Evolutionary conservation across 2,329 filamentous ascomycete species (phyloP).

Genomic region (Cordyceps cicadae): DNA sequence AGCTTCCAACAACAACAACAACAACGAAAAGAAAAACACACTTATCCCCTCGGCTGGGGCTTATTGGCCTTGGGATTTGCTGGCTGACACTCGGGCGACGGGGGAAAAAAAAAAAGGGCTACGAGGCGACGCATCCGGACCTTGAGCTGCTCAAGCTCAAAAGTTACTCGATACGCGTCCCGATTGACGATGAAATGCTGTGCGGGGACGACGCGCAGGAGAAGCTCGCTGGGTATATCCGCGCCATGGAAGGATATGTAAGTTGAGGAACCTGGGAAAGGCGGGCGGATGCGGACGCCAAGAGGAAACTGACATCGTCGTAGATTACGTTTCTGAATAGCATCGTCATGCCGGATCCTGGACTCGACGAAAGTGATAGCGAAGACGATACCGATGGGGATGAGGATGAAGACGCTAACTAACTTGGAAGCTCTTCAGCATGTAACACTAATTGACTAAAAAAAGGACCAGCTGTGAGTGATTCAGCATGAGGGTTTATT

Average conservation of each 20-base stretch:
- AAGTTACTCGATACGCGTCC: slow-evolving; percentile 66
- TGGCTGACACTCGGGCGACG: background rate
- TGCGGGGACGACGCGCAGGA: slow-evolving; percentile 54
- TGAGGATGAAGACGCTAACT: slow-evolving; percentile 1
- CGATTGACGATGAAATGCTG: slow-evolving; percentile 58
- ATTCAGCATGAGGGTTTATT: background rate
- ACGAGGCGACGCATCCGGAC: slow-evolving; percentile 63
- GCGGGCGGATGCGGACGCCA: too few species aligned
- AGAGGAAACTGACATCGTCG: background rate
- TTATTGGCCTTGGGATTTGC: background rate
- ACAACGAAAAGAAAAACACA: too few species aligned
- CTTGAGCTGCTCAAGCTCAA: slow-evolving; percentile 73
- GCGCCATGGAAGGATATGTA: slow-evolving; percentile 70
- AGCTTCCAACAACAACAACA: slow-evolving; percentile 4
- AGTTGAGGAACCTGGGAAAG: slow-evolving; percentile 28
- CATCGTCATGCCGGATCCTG: slow-evolving; percentile 63
- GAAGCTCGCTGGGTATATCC: slow-evolving; percentile 55
- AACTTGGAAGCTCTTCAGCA: background rate
- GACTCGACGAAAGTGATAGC: slow-evolving; percentile 33
- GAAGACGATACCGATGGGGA: slow-evolving; percentile 27
- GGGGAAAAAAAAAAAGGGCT: slow-evolving; percentile 51
- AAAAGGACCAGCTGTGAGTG: background rate
- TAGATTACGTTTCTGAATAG: slow-evolving; percentile 65
- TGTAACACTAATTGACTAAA: background rate
- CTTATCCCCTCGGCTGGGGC: too few species aligned